Evolutionary conservation across 768 basidiomycete species (phyloP).

Genomic region (Tulasnella sp.): DNA sequence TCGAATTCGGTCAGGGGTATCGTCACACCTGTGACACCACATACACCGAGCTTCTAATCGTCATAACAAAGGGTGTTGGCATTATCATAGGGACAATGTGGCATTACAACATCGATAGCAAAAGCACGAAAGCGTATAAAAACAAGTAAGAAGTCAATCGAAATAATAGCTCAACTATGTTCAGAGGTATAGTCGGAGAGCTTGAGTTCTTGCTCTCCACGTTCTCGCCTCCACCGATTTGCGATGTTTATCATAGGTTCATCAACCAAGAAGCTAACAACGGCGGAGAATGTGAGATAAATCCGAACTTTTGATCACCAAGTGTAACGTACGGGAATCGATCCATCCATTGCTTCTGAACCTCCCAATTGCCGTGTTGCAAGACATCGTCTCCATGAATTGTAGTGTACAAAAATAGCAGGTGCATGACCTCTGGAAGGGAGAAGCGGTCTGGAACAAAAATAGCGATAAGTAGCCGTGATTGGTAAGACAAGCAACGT

Average conservation of each 20-base stretch:
- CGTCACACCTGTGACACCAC: too few relatives aligned
- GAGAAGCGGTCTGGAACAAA: constrained; percentile 51
- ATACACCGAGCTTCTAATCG: too few relatives aligned
- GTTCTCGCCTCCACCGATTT: constrained; percentile 80
- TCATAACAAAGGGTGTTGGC: too few relatives aligned
- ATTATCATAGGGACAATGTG: too few relatives aligned
- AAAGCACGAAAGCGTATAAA: too few relatives aligned
- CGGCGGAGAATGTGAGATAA: too few relatives aligned
- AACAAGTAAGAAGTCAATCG: too few relatives aligned
- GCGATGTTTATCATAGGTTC: constrained; percentile 50
- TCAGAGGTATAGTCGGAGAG: too few relatives aligned
- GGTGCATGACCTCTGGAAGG: constrained; percentile 64
- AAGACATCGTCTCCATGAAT: constrained; percentile 87
- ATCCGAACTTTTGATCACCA: not conserved
- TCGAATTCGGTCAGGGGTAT: too few relatives aligned
- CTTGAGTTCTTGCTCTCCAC: constrained; percentile 58
- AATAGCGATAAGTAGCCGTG: not conserved
- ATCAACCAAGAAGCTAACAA: constrained; percentile 62
- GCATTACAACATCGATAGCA: too few relatives aligned
- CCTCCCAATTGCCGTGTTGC: constrained; percentile 83
- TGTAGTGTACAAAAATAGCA: constrained; percentile 52
- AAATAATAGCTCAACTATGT: too few relatives aligned
- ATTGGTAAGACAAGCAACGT: constrained; percentile 6
- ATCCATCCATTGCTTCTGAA: constrained; percentile 67
- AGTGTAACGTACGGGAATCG: constrained; percentile 54